Evolutionary conservation across 768 basidiomycete species (phyloP), one percentile per base, ranked within the genome.

Genomic region (Tricholoma matsutake): DNA sequence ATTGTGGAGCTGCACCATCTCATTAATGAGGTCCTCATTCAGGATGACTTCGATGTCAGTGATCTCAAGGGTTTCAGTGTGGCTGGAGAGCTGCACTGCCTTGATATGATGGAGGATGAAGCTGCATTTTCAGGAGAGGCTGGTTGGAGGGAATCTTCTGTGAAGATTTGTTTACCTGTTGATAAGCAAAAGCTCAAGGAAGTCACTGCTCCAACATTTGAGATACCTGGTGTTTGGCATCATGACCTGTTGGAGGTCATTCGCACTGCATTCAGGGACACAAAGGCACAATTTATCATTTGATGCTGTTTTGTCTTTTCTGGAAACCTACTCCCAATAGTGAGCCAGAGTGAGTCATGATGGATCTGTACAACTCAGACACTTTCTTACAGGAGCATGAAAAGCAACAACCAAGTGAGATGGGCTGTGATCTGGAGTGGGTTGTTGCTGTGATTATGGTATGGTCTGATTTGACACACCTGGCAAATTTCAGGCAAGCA

Each of bases 381-480:
- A 35, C 54, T 25, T 41, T 56, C 35, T 41, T 56, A 39, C 25
- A 37, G 22, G 54, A 56, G 54, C 54, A 56, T 39, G 35, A 56
- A 41, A 56, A 25, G 22, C 31, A 41, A 39, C 35, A 56, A 41
- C 54, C 54, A 39, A 22, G 20, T 22, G 54, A 41, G 9, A 2
- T 25, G 20, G 54, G 32, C 20, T 56, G 54, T 29, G 28, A 37
- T 39, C 35, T 56, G 31, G 54, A 39, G 39, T 13, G 22, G 22
- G 35, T 41, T 25, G 35, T 39, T 37, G 54, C 54, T 37, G 54
- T 20, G 8, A 56, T 56, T 56, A 56, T 56, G 54, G 22, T 56
- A 41, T 56, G 54, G 54, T 56, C 72, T 2, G 73, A 75, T 54
- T 62, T 67, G 2, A 75, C 71, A 0, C 71, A 72, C 45, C 67